Evolutionary conservation across 495 filamentous ascomycete genomes (phyloP).

Genomic region (Cenococcum geophilum): DNA sequence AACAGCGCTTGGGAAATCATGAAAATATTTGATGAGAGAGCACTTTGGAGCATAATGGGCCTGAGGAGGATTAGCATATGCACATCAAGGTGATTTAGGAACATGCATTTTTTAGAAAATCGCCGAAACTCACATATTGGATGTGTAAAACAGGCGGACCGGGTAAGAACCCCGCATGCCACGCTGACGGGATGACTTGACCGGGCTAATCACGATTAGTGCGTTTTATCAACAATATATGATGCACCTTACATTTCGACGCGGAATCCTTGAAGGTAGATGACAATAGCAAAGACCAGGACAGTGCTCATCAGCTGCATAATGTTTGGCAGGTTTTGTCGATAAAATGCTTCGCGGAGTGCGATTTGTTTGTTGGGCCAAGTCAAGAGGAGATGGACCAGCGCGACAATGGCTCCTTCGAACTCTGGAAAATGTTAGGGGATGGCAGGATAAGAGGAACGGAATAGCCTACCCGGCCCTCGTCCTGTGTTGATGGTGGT

Average conservation of each 20-base stretch:
- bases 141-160: slow-evolving; percentile 78
- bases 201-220: slow-evolving; percentile 48
- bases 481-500: slow-evolving; percentile 99
- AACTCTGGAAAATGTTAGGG: slow-evolving; percentile 54
- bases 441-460: no score
- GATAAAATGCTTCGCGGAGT: slow-evolving; percentile 95
- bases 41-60: slow-evolving; percentile 99
- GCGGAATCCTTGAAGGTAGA: slow-evolving; percentile 99
- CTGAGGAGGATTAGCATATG: no score
- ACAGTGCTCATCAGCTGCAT: slow-evolving; percentile 97
- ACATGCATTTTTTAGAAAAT: no score
- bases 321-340: slow-evolving; percentile 99
- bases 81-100: no score
- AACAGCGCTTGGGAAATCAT: slow-evolving; percentile 97
- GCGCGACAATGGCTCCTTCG: slow-evolving; percentile 96
- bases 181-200: slow-evolving; percentile 98
- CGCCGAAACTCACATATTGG: slow-evolving; percentile 53
- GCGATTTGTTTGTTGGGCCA: slow-evolving; percentile 97
- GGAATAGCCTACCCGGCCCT: slow-evolving; percentile 51
- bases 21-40: slow-evolving; percentile 98
- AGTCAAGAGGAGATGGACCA: slow-evolving; percentile 96
- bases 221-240: no score
- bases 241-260: slow-evolving; percentile 64
- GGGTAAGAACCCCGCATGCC: slow-evolving; percentile 84
- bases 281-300: slow-evolving; percentile 89